phyloP scores from a whole-genome alignment of 2,329 filamentous ascomycete species.

The Penicillium palitans region DNA sequence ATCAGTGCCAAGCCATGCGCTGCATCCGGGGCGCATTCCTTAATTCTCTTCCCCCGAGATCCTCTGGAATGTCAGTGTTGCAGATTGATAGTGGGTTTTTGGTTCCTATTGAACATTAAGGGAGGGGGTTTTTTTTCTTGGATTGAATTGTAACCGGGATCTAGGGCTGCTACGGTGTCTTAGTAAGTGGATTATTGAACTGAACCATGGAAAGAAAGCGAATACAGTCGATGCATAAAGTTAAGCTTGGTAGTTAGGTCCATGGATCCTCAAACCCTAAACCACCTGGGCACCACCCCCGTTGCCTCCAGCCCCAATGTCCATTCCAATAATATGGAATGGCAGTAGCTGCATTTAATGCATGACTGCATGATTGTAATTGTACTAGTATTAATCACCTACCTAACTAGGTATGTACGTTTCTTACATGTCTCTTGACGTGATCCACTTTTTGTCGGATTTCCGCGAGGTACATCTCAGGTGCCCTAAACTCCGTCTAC shows the following conservation, averaged over 20 bases:
- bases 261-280: background rate
- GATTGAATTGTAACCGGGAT: background rate
- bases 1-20: slow-evolving; percentile 6
- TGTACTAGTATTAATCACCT: background rate
- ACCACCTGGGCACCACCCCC: background rate
- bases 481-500: background rate
- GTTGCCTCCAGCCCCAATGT: background rate
- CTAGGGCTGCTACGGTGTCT: background rate
- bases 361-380: background rate
- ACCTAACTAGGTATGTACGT: background rate
- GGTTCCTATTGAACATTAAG: background rate
- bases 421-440: slow-evolving; percentile 5
- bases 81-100: background rate
- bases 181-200: background rate
- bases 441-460: slow-evolving; percentile 8
- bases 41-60: slow-evolving; percentile 1
- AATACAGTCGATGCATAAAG: background rate
- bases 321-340: slow-evolving; percentile 1
- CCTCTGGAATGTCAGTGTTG: slow-evolving; percentile 9
- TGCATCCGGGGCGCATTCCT: slow-evolving; percentile 12
- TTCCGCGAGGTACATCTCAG: slow-evolving; percentile 4
- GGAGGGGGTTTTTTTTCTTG: background rate
- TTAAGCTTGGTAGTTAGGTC: background rate
- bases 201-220: background rate
- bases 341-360: background rate